Evolutionary conservation across 2,329 filamentous ascomycete genomes (phyloP).

Genomic region (Apiospora kogelbergensis): DNA sequence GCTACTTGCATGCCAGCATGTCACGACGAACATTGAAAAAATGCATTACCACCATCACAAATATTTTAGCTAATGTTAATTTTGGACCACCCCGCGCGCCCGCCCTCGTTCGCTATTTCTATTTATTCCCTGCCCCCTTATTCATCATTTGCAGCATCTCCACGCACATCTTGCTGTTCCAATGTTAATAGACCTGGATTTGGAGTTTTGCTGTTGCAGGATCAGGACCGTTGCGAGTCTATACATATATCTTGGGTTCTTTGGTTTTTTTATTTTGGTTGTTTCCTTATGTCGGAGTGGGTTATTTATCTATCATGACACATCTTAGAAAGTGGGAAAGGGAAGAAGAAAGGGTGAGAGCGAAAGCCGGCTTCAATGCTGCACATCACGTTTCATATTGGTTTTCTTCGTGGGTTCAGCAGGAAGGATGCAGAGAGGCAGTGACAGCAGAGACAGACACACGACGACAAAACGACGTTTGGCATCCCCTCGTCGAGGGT

Average conservation of each 20-base stretch:
- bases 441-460: background rate
- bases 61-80: constrained; percentile 6
- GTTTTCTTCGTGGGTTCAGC: background rate
- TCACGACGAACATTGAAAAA: background rate
- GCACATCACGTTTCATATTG: background rate
- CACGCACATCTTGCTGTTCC: background rate
- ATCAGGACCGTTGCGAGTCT: background rate
- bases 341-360: background rate
- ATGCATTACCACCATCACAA: background rate
- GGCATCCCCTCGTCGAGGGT: background rate
- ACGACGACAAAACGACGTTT: background rate
- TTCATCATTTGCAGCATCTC: background rate
- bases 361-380: constrained; percentile 2
- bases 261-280: too few species aligned
- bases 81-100: background rate
- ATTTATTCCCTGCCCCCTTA: background rate
- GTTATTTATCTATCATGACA: background rate
- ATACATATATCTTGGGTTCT: background rate
- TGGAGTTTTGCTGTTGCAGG: background rate
- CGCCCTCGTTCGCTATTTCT: background rate
- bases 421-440: background rate
- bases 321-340: background rate
- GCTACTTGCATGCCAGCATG: background rate
- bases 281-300: background rate
- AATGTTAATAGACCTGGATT: background rate